Evolutionary conservation across 306 rosid genomes (phyloP).

Genomic region (Prunus salicina): DNA sequence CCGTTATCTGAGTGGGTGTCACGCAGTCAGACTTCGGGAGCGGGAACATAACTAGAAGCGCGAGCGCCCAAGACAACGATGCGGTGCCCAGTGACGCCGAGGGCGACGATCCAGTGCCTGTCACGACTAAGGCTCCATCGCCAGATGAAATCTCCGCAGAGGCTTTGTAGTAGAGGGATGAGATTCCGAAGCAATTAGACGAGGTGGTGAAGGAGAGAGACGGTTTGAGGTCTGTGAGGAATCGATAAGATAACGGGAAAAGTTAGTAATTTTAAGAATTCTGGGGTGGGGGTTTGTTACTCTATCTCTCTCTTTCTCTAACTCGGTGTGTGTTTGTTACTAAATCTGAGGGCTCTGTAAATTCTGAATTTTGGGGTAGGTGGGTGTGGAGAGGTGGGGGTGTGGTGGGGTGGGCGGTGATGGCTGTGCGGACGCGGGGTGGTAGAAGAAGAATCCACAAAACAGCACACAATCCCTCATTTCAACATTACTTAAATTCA

Average conservation of each 20-base stretch:
- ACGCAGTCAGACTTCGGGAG: too few species aligned
- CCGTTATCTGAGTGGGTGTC: too few species aligned
- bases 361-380: too few species aligned
- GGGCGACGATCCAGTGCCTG: conserved; percentile 62
- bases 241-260: conserved; percentile 84
- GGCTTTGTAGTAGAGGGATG: conserved; percentile 43
- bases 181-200: conserved; percentile 54
- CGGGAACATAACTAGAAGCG: conserved; percentile 7
- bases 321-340: too few species aligned
- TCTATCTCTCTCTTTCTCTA: too few species aligned
- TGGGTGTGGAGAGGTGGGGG: too few species aligned
- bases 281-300: conserved; percentile 27
- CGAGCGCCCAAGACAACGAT: conserved; percentile 61
- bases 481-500: neutral
- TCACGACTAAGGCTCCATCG: conserved; percentile 25
- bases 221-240: conserved; percentile 65
- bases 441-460: too few species aligned
- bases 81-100: conserved; percentile 92
- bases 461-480: neutral
- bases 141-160: conserved; percentile 61
- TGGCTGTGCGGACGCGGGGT: too few species aligned
- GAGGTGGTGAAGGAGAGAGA: conserved; percentile 66
- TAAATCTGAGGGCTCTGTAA: too few species aligned
- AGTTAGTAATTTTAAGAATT: conserved; percentile 60
- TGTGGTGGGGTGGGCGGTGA: too few species aligned